Percentiles rank a stretch among this genome's conserved stretches.
Conservation (phyloP, 306 rosid species). For the Trifolium pratense region DNA sequence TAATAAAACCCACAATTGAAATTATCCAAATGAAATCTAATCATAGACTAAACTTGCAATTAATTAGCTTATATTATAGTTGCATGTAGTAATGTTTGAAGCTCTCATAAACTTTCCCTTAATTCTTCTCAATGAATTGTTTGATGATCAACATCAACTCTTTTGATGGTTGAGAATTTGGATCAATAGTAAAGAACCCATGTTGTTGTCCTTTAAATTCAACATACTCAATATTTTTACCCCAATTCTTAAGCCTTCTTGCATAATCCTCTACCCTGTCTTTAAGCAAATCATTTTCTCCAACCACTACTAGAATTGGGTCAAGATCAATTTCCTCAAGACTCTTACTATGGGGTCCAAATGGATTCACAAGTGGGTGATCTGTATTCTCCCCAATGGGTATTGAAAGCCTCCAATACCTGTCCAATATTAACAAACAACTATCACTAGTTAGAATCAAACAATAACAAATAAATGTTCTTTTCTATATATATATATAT, state of each 20-base stretch:
- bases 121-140: conserved; percentile 56
- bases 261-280: conserved; percentile 72
- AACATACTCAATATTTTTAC: conserved; percentile 62
- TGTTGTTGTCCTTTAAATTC: conserved; percentile 84
- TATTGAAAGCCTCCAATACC: conserved; percentile 86
- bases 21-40: no score
- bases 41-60: no score
- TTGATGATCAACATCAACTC: conserved; percentile 61
- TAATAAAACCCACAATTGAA: no score
- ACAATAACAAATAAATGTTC: not conserved
- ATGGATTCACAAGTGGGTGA: conserved; percentile 80
- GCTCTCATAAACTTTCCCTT: not conserved
- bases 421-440: conserved; percentile 35
- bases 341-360: conserved; percentile 58
- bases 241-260: conserved; percentile 60
- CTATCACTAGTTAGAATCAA: not conserved
- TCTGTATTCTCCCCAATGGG: conserved; percentile 69
- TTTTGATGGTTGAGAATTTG: conserved; percentile 59
- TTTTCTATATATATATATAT: no score
- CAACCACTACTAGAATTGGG: conserved; percentile 72
- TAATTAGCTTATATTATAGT: no score
- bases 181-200: conserved; percentile 81
- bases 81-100: not conserved
- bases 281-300: conserved; percentile 68
- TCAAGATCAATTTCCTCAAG: conserved; percentile 61